phyloP scores from a whole-genome alignment of 2,329 filamentous ascomycete genomes.

The Metarhizium humberi region DNA sequence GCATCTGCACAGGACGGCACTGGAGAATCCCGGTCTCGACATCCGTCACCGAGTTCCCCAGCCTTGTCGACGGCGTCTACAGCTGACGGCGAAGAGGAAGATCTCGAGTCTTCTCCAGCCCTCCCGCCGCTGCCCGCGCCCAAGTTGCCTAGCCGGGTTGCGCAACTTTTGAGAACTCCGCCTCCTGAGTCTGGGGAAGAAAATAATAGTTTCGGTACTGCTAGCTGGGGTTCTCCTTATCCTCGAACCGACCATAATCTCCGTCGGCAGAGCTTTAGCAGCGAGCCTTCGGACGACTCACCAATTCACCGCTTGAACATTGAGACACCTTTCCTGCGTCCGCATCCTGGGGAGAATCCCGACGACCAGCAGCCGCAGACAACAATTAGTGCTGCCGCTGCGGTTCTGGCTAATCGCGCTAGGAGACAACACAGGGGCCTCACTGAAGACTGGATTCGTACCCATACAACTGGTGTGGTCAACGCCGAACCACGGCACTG shows the following conservation, averaged over 20 bases:
- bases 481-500: slow-evolving; percentile 67
- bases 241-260: slow-evolving; percentile 51
- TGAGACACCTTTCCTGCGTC: slow-evolving; percentile 52
- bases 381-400: slow-evolving; percentile 44
- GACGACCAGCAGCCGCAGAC: slow-evolving; percentile 18
- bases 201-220: slow-evolving; percentile 48
- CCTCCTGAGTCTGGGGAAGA: slow-evolving; percentile 23
- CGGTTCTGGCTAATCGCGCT: slow-evolving; percentile 54
- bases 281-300: slow-evolving; percentile 50
- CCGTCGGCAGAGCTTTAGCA: slow-evolving; percentile 44
- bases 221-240: slow-evolving; percentile 90
- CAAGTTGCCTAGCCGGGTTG: slow-evolving; percentile 45
- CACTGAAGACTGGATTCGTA: slow-evolving; percentile 79
- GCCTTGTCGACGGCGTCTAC: slow-evolving; percentile 54
- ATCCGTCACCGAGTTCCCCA: slow-evolving; percentile 40
- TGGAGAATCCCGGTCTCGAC: slow-evolving; percentile 26
- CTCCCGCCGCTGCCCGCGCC: slow-evolving; percentile 51
- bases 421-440: slow-evolving; percentile 52
- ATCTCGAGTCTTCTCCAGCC: slow-evolving; percentile 45
- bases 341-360: slow-evolving; percentile 36
- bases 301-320: slow-evolving; percentile 53
- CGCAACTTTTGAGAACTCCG: slow-evolving; percentile 47
- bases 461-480: slow-evolving; percentile 65
- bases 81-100: slow-evolving; percentile 44
- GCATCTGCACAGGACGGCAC: slow-evolving; percentile 50